These are phyloP conservation scores for Paraphoma sp. DNA, from an alignment of 2,329 filamentous ascomycete species.

Conservation along the genomic window DNA sequence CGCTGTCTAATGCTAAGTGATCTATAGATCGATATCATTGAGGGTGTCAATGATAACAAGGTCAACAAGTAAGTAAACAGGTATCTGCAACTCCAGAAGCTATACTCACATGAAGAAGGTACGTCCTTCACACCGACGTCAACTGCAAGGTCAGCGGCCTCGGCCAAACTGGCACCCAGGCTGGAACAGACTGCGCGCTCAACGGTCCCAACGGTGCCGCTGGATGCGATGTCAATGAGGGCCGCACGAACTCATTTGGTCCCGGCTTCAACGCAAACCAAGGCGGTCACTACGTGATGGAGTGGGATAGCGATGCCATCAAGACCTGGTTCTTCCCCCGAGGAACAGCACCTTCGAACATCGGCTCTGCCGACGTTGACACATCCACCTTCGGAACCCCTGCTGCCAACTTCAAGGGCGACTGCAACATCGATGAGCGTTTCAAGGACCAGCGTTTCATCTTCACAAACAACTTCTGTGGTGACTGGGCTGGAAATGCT, in stretches of 20 bases:
- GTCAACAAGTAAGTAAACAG: slow-evolving; percentile 21
- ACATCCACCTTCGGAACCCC: slow-evolving; percentile 71
- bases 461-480: slow-evolving; percentile 86
- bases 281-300: slow-evolving; percentile 53
- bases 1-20: too few species aligned
- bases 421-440: slow-evolving; percentile 72
- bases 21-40: slow-evolving; percentile 44
- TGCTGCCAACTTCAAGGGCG: slow-evolving; percentile 70
- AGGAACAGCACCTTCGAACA: slow-evolving; percentile 60
- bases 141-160: slow-evolving; percentile 26
- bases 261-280: slow-evolving; percentile 56
- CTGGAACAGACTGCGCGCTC: slow-evolving; percentile 21
- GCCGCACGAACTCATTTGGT: slow-evolving; percentile 53
- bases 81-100: too few species aligned
- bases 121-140: slow-evolving; percentile 35
- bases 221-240: slow-evolving; percentile 54
- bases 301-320: slow-evolving; percentile 74
- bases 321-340: slow-evolving; percentile 82
- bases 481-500: slow-evolving; percentile 78
- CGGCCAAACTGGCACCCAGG: slow-evolving; percentile 19
- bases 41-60: slow-evolving; percentile 38
- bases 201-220: slow-evolving; percentile 17
- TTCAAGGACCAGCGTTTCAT: slow-evolving; percentile 78
- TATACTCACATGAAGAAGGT: too few species aligned
- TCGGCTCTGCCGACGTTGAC: slow-evolving; percentile 64